Evolutionary conservation across 768 basidiomycete genomes (phyloP), one percentile per base, ranked within the genome.

Genomic region (Botryobasidium botryosum): DNA sequence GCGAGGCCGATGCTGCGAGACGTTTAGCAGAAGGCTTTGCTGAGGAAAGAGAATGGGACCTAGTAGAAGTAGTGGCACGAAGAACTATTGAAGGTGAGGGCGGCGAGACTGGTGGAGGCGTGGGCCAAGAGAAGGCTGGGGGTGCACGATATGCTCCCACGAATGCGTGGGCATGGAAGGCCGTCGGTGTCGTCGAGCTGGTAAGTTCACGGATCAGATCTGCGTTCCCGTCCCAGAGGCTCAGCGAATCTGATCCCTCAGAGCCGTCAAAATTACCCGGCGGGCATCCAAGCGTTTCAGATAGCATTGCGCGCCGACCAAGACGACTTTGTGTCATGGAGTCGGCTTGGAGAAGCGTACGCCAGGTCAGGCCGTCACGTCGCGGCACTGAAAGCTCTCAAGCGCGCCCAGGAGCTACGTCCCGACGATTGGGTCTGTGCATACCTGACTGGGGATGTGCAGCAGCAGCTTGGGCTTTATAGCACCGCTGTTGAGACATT

Each of bases 141-240:
- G 57, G 63, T 4, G 57, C 60, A 2, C 65, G 72, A 52, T 77
- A 77, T 57, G 65, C 75, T 35, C 79, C 84, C 0, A 75, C 74
- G 29, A 90, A 92, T 53, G 72, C 79, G 6, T 99, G 94, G 94
- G 94, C 94, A 3, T 99, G 92, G 91, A 96, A 94, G 61, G 91
- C 90, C 18, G 62, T 87, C 28, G 94, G 88, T 1, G 74, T 86
- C 1, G 90, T 90, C 2, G 88, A 91, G 58, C 63, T 91, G 62
- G 92, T 90, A 55, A 60, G 79, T 64, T n/a, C 17, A 8, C 8
- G 17, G 7, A 13, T 21, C 5, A 27, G 15, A n/a, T n/a, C n/a
- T n/a, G n/a, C n/a, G n/a, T 23, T 24, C 7, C 23, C 15, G 18
- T 20, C 15, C 31, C n/a, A 10, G 7, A 28, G 35, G 13, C 20